Evolutionary conservation across 2,329 filamentous ascomycete genomes (phyloP), one percentile per base, ranked within the genome.

Genomic region (Pseudofabraea citricarpa): DNA sequence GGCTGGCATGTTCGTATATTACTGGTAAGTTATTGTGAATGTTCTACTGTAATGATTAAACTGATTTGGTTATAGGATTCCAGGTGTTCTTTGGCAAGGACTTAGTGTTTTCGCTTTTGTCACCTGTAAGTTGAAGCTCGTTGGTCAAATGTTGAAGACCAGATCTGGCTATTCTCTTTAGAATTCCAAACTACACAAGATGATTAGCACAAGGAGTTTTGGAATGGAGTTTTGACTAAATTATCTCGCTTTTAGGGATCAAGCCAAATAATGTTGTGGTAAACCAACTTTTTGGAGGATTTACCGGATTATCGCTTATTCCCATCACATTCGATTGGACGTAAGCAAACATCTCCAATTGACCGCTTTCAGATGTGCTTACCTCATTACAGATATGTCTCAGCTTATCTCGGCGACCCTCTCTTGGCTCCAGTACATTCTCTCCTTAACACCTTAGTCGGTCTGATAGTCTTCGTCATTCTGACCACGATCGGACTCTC

Each of bases 271-370:
- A 77, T 46, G 69, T 77, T 0, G 65, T 86, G 8, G 63, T 89
- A 29, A 90, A 89, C 51, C 84, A 89, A 58, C 57, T 89, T 1
- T 89, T 89, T 52, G 85, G 85, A 2, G 83, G 81, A 1, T 40
- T 45, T 22, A 83, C 79, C 0, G 85, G 85, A 0, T 50, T 89
- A 3, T 85, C 80, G 0, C 56, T 89, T 21, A 64, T 88, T 4
- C 82, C 83, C 1, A 76, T 87, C 27, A 87, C 82, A 0, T 85
- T 87, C 56, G 83, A 87, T 66, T 87, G 84, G 83, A 83, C 56
- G 74, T 87, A 43, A 72, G 73, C 86, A 40, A 41, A 33, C 24
- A 21, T 8, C 10, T 29, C 19, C 19, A 19, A 12, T 18, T 23
- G 23, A 13, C 18, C 12, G 13, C 5, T 22, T 12, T 21, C 15